phyloP scores from a whole-genome alignment of 2,329 filamentous ascomycete species.

The Penicillium sumatraense region DNA sequence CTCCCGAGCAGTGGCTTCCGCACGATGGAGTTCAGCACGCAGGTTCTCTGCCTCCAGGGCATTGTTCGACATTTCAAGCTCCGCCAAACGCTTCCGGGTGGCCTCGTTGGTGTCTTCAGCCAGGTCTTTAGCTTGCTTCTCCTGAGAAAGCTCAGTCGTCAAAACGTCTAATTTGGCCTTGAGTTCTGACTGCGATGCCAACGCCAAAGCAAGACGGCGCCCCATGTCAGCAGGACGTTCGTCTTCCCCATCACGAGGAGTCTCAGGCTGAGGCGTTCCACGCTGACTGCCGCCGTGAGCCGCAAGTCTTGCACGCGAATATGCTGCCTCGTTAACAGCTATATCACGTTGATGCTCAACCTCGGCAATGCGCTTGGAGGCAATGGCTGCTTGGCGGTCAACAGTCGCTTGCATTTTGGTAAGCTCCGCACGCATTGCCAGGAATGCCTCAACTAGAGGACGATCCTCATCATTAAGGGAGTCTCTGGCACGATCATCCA shows the following conservation, averaged over 20 bases:
- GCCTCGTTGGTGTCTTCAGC: constrained; percentile 87
- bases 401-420: constrained; percentile 88
- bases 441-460: constrained; percentile 85
- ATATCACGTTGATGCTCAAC: constrained; percentile 93
- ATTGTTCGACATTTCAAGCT: constrained; percentile 83
- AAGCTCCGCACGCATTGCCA: constrained; percentile 88
- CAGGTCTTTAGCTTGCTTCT: constrained; percentile 77
- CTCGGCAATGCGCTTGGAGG: constrained; percentile 88
- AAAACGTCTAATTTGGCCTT: constrained; percentile 74
- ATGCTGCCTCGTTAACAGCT: constrained; percentile 92
- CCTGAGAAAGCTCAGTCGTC: constrained; percentile 74
- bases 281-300: constrained; percentile 74
- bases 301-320: constrained; percentile 89
- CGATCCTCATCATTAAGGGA: constrained; percentile 90
- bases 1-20: constrained; percentile 77
- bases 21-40: constrained; percentile 80
- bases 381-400: constrained; percentile 82
- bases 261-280: constrained; percentile 58
- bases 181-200: constrained; percentile 80
- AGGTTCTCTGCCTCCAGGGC: constrained; percentile 84
- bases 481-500: constrained; percentile 78
- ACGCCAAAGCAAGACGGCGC: constrained; percentile 78
- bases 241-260: constrained; percentile 61
- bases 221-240: constrained; percentile 76
- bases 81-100: constrained; percentile 79